Evolutionary conservation across 208 protist species (phyloP).

Genomic region (Trypanosoma conorhini): DNA sequence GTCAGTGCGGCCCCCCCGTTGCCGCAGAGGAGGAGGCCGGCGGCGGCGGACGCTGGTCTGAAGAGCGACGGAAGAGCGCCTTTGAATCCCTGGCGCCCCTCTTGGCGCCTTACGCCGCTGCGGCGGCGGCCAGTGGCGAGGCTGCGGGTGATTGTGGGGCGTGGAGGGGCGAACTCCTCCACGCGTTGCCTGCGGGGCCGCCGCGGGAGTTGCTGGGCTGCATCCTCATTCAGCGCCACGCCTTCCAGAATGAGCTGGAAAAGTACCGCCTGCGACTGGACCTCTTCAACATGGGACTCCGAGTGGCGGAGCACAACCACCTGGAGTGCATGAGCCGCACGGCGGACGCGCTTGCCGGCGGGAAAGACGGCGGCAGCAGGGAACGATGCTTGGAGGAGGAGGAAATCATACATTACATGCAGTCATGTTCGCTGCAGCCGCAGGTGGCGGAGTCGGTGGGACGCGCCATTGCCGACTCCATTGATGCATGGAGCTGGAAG

Average conservation of each 20-base stretch:
- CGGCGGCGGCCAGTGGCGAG: not conserved
- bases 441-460: constrained; percentile 52
- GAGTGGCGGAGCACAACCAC: constrained; percentile 88
- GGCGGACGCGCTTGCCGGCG: constrained; percentile 48
- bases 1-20: constrained; percentile 50
- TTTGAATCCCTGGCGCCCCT: constrained; percentile 26
- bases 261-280: constrained; percentile 79
- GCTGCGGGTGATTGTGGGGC: not conserved
- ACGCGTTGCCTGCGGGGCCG: constrained; percentile 44
- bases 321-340: constrained; percentile 70
- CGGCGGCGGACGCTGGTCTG: not conserved
- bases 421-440: constrained; percentile 66
- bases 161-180: constrained; percentile 19
- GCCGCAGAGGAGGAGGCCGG: constrained; percentile 6
- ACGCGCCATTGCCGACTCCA: constrained; percentile 71
- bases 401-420: constrained; percentile 78
- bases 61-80: constrained; percentile 5
- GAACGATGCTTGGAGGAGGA: constrained; percentile 60
- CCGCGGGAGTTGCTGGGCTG: constrained; percentile 74
- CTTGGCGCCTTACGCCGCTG: constrained; percentile 8
- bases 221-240: constrained; percentile 78
- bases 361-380: not conserved
- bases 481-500: constrained; percentile 64
- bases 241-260: constrained; percentile 87
- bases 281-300: constrained; percentile 82